Evolutionary conservation across 768 basidiomycete genomes (phyloP), one percentile per base, ranked within the genome.

Genomic region (Termitomyces sp.): DNA sequence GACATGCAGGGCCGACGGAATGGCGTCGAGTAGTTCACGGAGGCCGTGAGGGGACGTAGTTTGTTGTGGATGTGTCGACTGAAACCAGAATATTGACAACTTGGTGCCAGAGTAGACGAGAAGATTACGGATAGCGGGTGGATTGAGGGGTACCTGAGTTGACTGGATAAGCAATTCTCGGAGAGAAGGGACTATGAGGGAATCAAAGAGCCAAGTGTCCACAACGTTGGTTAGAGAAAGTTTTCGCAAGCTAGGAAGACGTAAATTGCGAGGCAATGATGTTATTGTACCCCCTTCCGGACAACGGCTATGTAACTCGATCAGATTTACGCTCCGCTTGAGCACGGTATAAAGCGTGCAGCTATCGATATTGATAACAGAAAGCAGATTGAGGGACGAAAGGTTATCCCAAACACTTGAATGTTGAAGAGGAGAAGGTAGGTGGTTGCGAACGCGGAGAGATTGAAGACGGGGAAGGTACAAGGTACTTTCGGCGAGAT

Each of bases 171-270:
- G 40, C 25, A 61, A n/a, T 31, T 60, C 48, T n/a, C 31, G 46
- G 32, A 61, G 55, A 11, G 60, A 61, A 43, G 55, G 60, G 32
- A 61, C 40, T 5, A 61, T 10, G 6, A 56, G 49, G 5, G 55
- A 56, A 15, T 61, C 60, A 15, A 61, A 50, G 15, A 56, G 37
- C 60, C 60, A 56, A n/a, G 38, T 61, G 43, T 56, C 55, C n/a
- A 50, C 10, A 7, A 60, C 53, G 31, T 50, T 48, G 9, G 17
- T 60, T 31, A 60, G 32, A n/a, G 34, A 37, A 17, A 60, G 60
- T 37, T 56, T 60, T 14, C 32, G 17, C 32, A 60, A 49, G n/a
- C 32, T 49, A 9, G 38, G 53, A 14, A 60, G 14, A 52, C 20
- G 40, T 49, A 56, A 10, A 49, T 40, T 6, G 14, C 47, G 36